phyloP scores from a whole-genome alignment of 768 basidiomycete genomes.

The Rubroboletus satanas region DNA sequence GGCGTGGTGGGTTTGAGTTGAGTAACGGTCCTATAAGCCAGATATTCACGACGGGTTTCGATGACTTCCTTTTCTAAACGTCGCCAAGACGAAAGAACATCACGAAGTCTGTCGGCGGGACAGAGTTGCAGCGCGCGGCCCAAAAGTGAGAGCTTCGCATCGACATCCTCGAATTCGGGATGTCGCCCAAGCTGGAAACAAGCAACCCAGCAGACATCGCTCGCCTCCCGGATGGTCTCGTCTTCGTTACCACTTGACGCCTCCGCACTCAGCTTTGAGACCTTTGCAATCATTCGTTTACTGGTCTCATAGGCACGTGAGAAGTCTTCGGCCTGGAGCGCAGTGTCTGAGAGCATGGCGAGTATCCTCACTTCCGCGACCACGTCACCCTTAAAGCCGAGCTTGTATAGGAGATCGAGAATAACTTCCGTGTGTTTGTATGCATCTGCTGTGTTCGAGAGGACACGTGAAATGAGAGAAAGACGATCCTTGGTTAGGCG shows the following conservation, averaged over 20 bases:
- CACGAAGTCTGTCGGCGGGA: constrained; percentile 72
- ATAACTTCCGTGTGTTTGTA: constrained; percentile 92
- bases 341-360: constrained; percentile 89
- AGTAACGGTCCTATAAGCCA: constrained; percentile 25
- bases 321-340: constrained; percentile 80
- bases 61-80: constrained; percentile 66
- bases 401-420: constrained; percentile 83
- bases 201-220: constrained; percentile 85
- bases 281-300: constrained; percentile 65
- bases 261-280: constrained; percentile 45
- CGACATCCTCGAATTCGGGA: constrained; percentile 64
- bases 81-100: constrained; percentile 77
- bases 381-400: constrained; percentile 69
- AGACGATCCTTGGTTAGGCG: constrained; percentile 87
- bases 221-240: constrained; percentile 50
- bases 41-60: constrained; percentile 43
- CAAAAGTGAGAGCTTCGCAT: constrained; percentile 65
- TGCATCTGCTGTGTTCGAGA: constrained; percentile 80
- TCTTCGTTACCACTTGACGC: constrained; percentile 32
- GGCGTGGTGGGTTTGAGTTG: constrained; percentile 13
- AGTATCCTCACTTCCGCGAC: constrained; percentile 79
- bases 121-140: constrained; percentile 84
- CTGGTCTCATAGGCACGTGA: constrained; percentile 65
- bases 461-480: constrained; percentile 78
- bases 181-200: constrained; percentile 87